Conservation (phyloP, 2,329 filamentous ascomycete species). For the Trichoderma sp. region DNA sequence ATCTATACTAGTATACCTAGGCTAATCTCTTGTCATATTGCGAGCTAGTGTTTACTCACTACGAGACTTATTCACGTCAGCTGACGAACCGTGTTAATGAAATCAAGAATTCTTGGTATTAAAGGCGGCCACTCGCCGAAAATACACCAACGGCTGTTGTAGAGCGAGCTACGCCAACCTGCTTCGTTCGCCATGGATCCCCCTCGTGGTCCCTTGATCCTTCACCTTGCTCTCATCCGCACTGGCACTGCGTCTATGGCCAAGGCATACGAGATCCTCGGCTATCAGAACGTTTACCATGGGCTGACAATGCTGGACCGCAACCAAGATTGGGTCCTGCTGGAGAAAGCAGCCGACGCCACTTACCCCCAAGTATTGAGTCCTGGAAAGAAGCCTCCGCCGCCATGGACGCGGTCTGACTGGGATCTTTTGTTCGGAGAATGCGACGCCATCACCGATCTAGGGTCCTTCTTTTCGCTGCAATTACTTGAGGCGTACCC, state of each 20-base stretch:
- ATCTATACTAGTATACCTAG: neutral
- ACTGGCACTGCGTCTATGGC: constrained; percentile 36
- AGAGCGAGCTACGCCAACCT: neutral
- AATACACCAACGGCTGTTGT: neutral
- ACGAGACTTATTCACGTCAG: neutral
- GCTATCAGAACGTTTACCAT: constrained; percentile 35
- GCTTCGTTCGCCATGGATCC: constrained; percentile 1
- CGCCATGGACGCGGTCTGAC: constrained; percentile 29
- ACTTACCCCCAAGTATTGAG: constrained; percentile 24
- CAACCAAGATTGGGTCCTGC: constrained; percentile 25
- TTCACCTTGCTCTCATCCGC: constrained; percentile 31
- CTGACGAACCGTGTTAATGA: neutral
- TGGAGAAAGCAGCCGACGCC: constrained; percentile 31
- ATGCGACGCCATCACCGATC: constrained; percentile 32
- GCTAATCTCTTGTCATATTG: neutral
- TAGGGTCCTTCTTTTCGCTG: constrained; percentile 29
- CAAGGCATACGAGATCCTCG: constrained; percentile 31
- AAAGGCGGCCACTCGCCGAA: neutral
- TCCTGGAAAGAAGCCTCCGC: constrained; percentile 20
- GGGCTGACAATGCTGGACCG: constrained; percentile 27
- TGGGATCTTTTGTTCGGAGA: constrained; percentile 35
- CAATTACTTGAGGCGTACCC: constrained; percentile 33
- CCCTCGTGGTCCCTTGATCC: constrained; percentile 29
- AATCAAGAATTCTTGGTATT: neutral
- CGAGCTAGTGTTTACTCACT: neutral